These are phyloP conservation scores for Lentinula sp. DNA, from an alignment of 768 basidiomycete species.

Conservation along the genomic window DNA sequence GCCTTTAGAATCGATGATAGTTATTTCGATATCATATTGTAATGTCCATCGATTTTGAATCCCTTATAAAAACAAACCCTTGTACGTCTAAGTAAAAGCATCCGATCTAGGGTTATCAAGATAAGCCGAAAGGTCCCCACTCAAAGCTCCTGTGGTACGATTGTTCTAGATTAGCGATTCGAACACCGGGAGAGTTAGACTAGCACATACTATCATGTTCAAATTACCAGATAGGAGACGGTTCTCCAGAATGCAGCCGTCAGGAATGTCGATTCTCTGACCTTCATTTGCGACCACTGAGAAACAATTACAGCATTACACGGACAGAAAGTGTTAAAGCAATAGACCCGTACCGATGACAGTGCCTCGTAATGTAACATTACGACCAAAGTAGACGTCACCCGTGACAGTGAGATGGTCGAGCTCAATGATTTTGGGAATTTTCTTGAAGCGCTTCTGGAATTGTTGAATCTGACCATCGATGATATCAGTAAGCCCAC, in stretches of 20 bases:
- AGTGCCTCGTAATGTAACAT: conserved; percentile 81
- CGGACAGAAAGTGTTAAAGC: background rate
- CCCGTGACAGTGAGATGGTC: conserved; percentile 94
- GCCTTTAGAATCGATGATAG: background rate
- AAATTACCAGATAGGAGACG: conserved; percentile 78
- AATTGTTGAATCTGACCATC: conserved; percentile 66
- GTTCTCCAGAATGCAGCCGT: conserved; percentile 68
- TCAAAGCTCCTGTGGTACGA: conserved; percentile 1
- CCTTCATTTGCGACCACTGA: conserved; percentile 71
- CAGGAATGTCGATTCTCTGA: conserved; percentile 67
- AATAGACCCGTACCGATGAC: conserved; percentile 53
- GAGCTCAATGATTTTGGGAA: conserved; percentile 84
- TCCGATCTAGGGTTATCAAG: background rate
- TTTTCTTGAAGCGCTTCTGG: conserved; percentile 93
- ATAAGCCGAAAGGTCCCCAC: background rate
- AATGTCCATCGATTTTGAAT: background rate
- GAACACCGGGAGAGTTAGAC: background rate
- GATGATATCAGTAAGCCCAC: background rate
- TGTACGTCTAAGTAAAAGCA: background rate
- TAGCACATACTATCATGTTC: conserved; percentile 60
- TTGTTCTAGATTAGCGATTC: too few relatives aligned
- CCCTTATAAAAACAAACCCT: background rate
- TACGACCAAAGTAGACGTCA: conserved; percentile 86
- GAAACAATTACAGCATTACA: background rate
- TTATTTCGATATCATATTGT: background rate